These are phyloP conservation scores for Crucibulum parvulum DNA, from an alignment of 1,284 basidiomycete species.

Conservation along the genomic window DNA sequence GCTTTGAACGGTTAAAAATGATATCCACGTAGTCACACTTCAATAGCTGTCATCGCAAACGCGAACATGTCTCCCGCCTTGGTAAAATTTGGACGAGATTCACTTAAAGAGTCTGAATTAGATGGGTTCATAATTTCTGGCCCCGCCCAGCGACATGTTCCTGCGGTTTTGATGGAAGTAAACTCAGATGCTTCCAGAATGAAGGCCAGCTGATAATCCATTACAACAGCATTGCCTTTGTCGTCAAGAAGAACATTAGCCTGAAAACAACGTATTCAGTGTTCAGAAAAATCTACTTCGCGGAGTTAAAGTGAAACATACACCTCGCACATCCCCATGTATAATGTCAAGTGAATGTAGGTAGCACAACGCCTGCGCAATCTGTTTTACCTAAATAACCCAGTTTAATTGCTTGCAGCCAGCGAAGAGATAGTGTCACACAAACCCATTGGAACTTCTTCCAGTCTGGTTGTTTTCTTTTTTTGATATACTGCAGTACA, in stretches of 20 bases:
- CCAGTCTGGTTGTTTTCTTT: background rate
- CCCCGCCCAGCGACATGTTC: slow-evolving; percentile 26
- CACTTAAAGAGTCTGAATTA: slow-evolving; percentile 4
- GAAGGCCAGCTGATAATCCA: slow-evolving; percentile 23
- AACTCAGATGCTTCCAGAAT: slow-evolving; percentile 24
- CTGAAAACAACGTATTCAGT: slow-evolving; percentile 4
- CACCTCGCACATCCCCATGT: slow-evolving; percentile 28
- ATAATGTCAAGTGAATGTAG: slow-evolving; percentile 14
- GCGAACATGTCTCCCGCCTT: slow-evolving; percentile 25
- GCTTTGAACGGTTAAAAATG: background rate
- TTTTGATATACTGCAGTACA: slow-evolving; percentile 11
- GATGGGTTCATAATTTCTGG: slow-evolving; percentile 29
- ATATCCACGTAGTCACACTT: slow-evolving; percentile 13
- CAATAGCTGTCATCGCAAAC: slow-evolving; percentile 27
- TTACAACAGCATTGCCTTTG: slow-evolving; percentile 17
- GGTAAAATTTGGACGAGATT: slow-evolving; percentile 5
- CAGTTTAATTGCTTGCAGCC: background rate
- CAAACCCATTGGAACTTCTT: slow-evolving; percentile 11
- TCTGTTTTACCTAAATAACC: slow-evolving; percentile 9
- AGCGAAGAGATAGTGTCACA: background rate
- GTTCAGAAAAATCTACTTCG: background rate
- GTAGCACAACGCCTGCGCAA: slow-evolving; percentile 18
- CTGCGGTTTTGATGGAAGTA: slow-evolving; percentile 24
- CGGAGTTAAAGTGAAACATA: background rate
- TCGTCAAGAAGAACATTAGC: slow-evolving; percentile 27